Evolutionary conservation across 2,329 filamentous ascomycete species (phyloP).

Genomic region (Colletotrichum neosansevieriae): DNA sequence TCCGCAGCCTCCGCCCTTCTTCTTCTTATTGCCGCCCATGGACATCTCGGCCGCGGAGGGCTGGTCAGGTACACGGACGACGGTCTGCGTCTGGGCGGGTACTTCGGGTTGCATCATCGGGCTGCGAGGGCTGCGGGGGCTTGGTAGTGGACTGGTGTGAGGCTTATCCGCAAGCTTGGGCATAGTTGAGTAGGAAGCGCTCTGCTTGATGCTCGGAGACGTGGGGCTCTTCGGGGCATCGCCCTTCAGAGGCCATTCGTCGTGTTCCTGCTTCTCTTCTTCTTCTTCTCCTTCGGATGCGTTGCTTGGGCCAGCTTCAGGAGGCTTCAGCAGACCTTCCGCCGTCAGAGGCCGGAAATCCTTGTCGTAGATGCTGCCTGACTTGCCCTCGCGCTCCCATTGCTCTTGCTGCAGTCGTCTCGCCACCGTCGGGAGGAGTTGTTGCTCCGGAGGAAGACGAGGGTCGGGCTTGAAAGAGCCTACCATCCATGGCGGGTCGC

Average conservation of each 20-base stretch:
- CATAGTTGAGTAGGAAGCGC: constrained; percentile 72
- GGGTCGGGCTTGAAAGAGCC: constrained; percentile 97
- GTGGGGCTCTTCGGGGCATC: constrained; percentile 62
- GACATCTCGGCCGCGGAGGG: constrained; percentile 32
- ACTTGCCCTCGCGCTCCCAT: constrained; percentile 92
- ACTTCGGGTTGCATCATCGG: constrained; percentile 48
- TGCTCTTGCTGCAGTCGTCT: constrained; percentile 92
- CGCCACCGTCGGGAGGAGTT: constrained; percentile 94
- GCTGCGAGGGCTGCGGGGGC: constrained; percentile 57
- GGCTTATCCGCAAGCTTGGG: constrained; percentile 67
- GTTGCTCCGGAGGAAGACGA: constrained; percentile 91
- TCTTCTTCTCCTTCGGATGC: constrained; percentile 43
- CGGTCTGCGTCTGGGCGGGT: constrained; percentile 41
- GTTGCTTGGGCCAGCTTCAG: constrained; percentile 49
- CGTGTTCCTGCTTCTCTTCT: constrained; percentile 48
- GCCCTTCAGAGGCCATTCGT: constrained; percentile 72
- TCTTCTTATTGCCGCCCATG: constrained; percentile 45
- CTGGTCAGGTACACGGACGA: constrained; percentile 42
- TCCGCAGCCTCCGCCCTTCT: constrained; percentile 59
- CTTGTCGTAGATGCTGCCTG: constrained; percentile 86
- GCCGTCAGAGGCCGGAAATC: constrained; percentile 87
- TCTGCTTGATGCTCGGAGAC: constrained; percentile 49
- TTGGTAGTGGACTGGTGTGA: constrained; percentile 54
- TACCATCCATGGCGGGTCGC: constrained; percentile 95
- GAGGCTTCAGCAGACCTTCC: constrained; percentile 63